Evolutionary conservation across 2,329 filamentous ascomycete genomes (phyloP).

Genomic region (Arthrobotrys musiformis): DNA sequence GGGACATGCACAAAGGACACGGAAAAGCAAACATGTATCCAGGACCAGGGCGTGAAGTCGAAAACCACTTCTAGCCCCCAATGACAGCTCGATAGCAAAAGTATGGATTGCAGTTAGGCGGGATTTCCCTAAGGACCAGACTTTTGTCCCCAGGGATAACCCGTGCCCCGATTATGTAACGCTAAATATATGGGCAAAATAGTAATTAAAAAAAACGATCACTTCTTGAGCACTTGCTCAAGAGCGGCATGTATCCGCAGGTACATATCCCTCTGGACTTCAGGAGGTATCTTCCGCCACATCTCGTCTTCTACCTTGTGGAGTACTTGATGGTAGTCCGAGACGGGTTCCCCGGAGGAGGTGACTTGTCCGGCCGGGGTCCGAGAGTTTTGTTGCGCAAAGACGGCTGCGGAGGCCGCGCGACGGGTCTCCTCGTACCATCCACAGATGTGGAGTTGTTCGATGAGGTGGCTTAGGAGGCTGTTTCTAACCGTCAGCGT

Average conservation of each 20-base stretch:
- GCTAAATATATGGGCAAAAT: not conserved
- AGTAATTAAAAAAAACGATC: not conserved
- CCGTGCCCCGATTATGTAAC: not conserved
- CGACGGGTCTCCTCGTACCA: slow-evolving; percentile 50
- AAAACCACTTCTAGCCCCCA: not conserved
- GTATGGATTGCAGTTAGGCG: not conserved
- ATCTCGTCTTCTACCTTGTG: slow-evolving; percentile 38
- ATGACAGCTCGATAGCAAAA: not conserved
- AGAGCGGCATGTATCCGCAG: slow-evolving; percentile 36
- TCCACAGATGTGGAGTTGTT: slow-evolving; percentile 47
- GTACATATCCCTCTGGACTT: slow-evolving; percentile 52
- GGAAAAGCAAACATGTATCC: not conserved
- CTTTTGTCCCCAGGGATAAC: not conserved
- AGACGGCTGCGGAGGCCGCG: slow-evolving; percentile 34
- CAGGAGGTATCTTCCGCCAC: slow-evolving; percentile 50
- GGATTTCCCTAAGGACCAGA: not conserved
- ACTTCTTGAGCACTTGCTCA: slow-evolving; percentile 48
- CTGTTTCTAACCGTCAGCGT: slow-evolving; percentile 7
- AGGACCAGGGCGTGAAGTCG: not conserved
- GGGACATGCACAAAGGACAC: no score
- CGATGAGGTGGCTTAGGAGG: slow-evolving; percentile 45
- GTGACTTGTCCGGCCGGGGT: slow-evolving; percentile 6
- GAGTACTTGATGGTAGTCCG: slow-evolving; percentile 47
- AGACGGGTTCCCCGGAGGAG: slow-evolving; percentile 36
- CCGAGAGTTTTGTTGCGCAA: slow-evolving; percentile 38